Evolutionary conservation across 2,329 filamentous ascomycete genomes (phyloP), one percentile per base, ranked within the genome.

Genomic region (Pezicula carpinea): DNA sequence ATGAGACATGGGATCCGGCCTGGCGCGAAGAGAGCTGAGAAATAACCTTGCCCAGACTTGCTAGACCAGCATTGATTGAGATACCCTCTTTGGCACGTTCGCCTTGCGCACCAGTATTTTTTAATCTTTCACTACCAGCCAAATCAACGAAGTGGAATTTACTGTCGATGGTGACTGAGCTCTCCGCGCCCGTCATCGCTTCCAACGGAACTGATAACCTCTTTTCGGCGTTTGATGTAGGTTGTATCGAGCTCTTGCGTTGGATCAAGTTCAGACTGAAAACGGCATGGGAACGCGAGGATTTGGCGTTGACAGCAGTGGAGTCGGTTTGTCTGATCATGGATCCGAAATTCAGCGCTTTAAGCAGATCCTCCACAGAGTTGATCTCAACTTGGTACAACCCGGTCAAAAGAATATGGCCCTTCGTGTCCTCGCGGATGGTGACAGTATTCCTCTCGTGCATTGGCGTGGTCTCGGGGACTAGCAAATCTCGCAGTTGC

Each of bases 131-230:
- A 64, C 93, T 97, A 55, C 93, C 93, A 43, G 93, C 93, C 66
- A 99, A 72, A 80, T 99, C 93, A 50, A 99, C 93, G 64, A 99
- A 99, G 65, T 99, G 93, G 43, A 99, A 77, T 69, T 99, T 99
- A 80, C 93, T 99, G 67, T 99, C 93, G 8, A 93, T 87, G 0
- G 90, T 96, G 35, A 97, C 77, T 67, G 80, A 81, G 41, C 77
- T 76, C 29, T 84, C 80, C 15, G 83, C 80, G 19, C 80, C 78
- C 2, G 83, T 80, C 73, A 93, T 80, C 33, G 85, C 80, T 62
- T 97, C 93, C 5, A 92, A 64, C 0, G 92, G 90, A 54, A 95
- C 83, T 0, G 93, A 97, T 57, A 87, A 82, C 51, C 92, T 85
- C 70, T 95, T 96, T 54, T 96, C 89, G 23, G 78, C 74, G 11